Conservation (phyloP, 129 eudicot species). For the Ambrosia trifida region DNA sequence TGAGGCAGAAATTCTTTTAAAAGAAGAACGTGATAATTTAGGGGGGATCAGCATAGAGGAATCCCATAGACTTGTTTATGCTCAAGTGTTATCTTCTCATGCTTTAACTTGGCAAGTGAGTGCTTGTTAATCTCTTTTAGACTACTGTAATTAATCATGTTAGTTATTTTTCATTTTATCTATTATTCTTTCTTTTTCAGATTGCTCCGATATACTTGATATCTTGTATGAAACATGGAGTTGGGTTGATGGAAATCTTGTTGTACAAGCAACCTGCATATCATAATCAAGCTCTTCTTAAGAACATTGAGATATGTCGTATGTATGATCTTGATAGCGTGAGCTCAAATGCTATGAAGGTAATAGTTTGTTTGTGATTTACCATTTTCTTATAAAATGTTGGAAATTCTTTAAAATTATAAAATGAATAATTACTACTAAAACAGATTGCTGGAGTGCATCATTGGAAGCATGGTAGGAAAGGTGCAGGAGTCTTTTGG, state of each 20-base stretch:
- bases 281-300: conserved; percentile 68
- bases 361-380: conserved; percentile 31
- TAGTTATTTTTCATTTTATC: too few relatives aligned
- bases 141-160: not conserved
- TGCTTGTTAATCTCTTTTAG: conserved; percentile 13
- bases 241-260: conserved; percentile 85
- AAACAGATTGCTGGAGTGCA: conserved; percentile 88
- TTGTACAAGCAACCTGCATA: conserved; percentile 86
- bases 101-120: conserved; percentile 96
- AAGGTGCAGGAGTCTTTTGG: conserved; percentile 94
- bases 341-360: conserved; percentile 84
- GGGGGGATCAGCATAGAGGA: conserved; percentile 95
- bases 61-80: conserved; percentile 90
- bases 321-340: conserved; percentile 78
- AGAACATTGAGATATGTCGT: conserved; percentile 94
- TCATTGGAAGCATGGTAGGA: conserved; percentile 97
- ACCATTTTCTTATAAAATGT: not conserved
- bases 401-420: not conserved
- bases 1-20: conserved; percentile 76
- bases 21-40: conserved; percentile 59
- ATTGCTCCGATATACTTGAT: conserved; percentile 88
- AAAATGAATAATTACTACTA: not conserved
- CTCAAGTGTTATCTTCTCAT: conserved; percentile 92
- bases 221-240: conserved; percentile 83
- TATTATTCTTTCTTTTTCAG: conserved; percentile 37